These are phyloP conservation scores for Chrysanthemum seticuspe DNA, from an alignment of 129 eudicot species.

Conservation along the genomic window DNA sequence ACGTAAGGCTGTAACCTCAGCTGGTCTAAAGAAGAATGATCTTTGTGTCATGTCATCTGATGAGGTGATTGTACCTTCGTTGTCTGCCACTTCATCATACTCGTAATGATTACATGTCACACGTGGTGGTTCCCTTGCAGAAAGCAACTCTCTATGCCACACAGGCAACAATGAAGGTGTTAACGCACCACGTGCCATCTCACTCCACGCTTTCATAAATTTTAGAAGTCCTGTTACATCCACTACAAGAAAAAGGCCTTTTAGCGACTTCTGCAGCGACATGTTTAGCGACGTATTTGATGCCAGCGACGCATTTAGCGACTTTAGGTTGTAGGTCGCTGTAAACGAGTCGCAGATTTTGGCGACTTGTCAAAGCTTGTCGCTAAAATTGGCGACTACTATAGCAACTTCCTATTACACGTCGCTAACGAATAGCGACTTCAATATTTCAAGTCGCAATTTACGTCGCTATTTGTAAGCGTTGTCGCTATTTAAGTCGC, in stretches of 20 bases:
- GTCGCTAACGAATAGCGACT: too few species aligned
- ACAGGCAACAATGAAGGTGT: constrained; percentile 41
- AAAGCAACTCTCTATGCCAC: constrained; percentile 48
- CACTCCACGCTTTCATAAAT: constrained; percentile 45
- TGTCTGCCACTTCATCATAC: constrained; percentile 30
- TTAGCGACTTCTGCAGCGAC: too few species aligned
- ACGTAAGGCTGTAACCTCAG: neutral
- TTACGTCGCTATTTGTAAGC: too few species aligned
- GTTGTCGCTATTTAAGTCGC: too few species aligned
- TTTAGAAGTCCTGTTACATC: constrained; percentile 32
- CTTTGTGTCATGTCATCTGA: neutral
- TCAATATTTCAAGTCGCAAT: too few species aligned
- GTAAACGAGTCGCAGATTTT: too few species aligned
- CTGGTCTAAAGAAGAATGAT: neutral
- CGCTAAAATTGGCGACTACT: too few species aligned
- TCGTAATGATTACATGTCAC: constrained; percentile 46
- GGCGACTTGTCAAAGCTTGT: too few species aligned
- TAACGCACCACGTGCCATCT: constrained; percentile 13
- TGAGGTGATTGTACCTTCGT: neutral
- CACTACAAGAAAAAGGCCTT: too few species aligned
- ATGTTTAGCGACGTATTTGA: neutral
- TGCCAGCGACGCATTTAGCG: constrained; percentile 4
- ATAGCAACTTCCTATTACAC: too few species aligned
- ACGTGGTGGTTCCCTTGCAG: constrained; percentile 41
- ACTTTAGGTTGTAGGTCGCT: too few species aligned